A percentile compares a stretch with the other conserved stretches of the same genome.
These are phyloP conservation scores for Aegilops tauschii DNA, from an alignment of 176 grass and related monocot species.

Conservation along the genomic window DNA sequence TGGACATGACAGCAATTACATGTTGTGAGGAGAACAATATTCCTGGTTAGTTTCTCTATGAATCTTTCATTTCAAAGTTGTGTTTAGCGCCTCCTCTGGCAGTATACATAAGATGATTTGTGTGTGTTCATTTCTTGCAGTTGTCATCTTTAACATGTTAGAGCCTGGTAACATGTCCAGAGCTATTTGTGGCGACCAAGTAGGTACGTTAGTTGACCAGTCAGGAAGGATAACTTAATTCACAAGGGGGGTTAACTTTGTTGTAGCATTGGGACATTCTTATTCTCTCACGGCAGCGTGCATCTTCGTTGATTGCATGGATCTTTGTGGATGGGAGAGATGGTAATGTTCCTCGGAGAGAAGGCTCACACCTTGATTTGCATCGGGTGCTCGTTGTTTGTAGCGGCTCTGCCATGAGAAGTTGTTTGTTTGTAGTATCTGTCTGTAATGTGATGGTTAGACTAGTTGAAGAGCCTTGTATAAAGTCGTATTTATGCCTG, in stretches of 20 bases:
- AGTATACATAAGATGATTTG: conserved; percentile 5
- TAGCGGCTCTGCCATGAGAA: not conserved
- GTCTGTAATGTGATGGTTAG: conserved; percentile 37
- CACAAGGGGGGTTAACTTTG: not conserved
- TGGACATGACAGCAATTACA: conserved; percentile 90
- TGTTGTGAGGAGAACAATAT: conserved; percentile 98
- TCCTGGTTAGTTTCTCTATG: conserved; percentile 59
- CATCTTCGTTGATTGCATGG: conserved; percentile 17
- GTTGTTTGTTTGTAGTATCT: conserved; percentile 22
- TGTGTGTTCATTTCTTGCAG: conserved; percentile 46
- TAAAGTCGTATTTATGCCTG: conserved; percentile 27
- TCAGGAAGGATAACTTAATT: conserved; percentile 69
- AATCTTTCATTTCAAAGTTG: not conserved
- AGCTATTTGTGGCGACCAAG: conserved; percentile 83
- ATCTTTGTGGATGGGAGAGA: not conserved
- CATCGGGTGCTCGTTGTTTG: conserved; percentile 22
- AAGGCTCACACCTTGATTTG: conserved; percentile 17
- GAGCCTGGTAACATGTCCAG: conserved; percentile 83
- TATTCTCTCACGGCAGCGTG: not conserved
- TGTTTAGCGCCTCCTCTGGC: not conserved
- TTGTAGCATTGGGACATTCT: conserved; percentile 9
- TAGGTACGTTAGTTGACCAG: conserved; percentile 86
- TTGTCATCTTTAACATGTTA: conserved; percentile 90
- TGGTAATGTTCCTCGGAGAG: conserved; percentile 1
- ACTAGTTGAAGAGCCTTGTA: conserved; percentile 25